phyloP scores from a whole-genome alignment of 805 yeast genomes.

The Cyberlindnera xylosilytica region DNA sequence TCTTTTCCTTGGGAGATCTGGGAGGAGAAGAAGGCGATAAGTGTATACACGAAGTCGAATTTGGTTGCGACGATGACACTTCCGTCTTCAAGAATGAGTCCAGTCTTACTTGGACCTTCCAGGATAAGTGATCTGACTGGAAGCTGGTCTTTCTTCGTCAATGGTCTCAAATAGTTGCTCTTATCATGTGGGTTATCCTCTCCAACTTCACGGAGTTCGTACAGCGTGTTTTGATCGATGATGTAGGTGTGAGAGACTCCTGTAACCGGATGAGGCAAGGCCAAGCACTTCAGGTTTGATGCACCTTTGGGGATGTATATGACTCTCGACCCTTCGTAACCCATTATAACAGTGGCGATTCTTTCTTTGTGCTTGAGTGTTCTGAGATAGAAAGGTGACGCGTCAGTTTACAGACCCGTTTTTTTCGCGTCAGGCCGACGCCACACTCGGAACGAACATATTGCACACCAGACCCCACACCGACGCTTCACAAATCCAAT shows the following conservation, averaged over 20 bases:
- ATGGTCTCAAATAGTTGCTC: conserved; percentile 27
- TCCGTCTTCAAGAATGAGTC: conserved; percentile 39
- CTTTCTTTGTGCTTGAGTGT: not conserved
- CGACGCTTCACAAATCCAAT: too few species aligned
- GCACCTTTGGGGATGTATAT: conserved; percentile 13
- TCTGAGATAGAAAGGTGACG: not conserved
- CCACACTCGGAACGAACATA: too few species aligned
- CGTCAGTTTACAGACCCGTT: too few species aligned
- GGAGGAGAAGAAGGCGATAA: conserved; percentile 35
- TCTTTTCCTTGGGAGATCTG: conserved; percentile 23
- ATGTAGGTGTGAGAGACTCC: conserved; percentile 11
- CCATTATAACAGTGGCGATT: too few species aligned
- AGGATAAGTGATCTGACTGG: conserved; percentile 40
- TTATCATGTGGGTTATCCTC: conserved; percentile 36
- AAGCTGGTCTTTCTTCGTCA: conserved; percentile 26
- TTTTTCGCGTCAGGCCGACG: too few species aligned
- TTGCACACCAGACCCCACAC: too few species aligned
- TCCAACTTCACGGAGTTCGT: conserved; percentile 38
- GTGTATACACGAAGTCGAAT: conserved; percentile 38
- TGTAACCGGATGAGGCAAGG: conserved; percentile 22
- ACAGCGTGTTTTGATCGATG: conserved; percentile 26
- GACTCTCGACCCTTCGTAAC: conserved; percentile 10
- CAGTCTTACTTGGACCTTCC: conserved; percentile 24
- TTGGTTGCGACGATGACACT: conserved; percentile 38
- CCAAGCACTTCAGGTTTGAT: conserved; percentile 10